phyloP scores from a whole-genome alignment of 345 rosid genomes.

The Hibiscus syriacus region DNA sequence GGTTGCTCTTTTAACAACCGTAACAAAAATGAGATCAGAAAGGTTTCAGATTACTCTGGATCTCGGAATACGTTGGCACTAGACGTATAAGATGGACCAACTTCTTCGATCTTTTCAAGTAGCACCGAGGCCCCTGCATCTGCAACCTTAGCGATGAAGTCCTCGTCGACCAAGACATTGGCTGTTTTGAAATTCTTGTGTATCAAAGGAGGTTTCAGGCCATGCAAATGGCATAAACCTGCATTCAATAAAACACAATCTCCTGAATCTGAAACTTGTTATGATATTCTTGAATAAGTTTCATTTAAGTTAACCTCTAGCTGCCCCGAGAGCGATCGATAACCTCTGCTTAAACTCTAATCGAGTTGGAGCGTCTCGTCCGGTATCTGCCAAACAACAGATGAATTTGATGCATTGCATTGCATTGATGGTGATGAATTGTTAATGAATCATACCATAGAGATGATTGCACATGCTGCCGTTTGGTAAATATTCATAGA shows the following conservation, averaged over 20 bases:
- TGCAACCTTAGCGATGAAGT: constrained; percentile 54
- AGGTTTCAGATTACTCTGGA: constrained; percentile 48
- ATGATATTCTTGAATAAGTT: constrained; percentile 1
- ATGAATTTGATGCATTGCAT: neutral
- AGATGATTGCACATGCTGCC: constrained; percentile 54
- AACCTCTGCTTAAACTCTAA: constrained; percentile 64
- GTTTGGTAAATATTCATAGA: constrained; percentile 54
- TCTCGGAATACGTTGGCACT: constrained; percentile 34
- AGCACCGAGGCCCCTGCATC: constrained; percentile 44
- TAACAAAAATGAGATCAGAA: neutral
- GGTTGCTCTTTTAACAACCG: neutral
- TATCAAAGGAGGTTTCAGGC: constrained; percentile 47
- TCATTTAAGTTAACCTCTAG: constrained; percentile 42
- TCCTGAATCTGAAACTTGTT: neutral
- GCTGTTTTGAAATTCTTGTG: constrained; percentile 66
- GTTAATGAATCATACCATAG: constrained; percentile 28
- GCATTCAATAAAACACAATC: constrained; percentile 19
- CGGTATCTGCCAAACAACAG: constrained; percentile 23
- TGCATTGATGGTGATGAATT: neutral
- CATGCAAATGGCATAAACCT: constrained; percentile 56
- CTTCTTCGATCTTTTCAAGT: constrained; percentile 39
- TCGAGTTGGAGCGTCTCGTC: constrained; percentile 30
- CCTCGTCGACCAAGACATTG: constrained; percentile 61
- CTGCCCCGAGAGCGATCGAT: constrained; percentile 56
- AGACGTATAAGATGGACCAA: constrained; percentile 35